These are phyloP conservation scores for Peronospora farinosa DNA, from an alignment of 352 stramenopile species.

Conservation along the genomic window DNA sequence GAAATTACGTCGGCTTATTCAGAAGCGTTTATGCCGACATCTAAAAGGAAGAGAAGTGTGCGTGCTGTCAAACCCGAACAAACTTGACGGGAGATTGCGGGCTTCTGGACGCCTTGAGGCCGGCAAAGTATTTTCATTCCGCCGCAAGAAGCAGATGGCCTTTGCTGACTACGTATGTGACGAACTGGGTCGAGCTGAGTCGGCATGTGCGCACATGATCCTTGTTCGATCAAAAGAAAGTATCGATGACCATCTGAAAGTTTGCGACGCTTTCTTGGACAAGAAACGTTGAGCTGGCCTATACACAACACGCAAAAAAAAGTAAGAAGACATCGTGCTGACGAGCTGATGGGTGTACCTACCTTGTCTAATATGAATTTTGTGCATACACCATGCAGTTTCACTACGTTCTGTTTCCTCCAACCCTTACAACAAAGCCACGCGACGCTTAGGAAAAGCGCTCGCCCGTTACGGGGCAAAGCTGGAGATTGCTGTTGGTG, in stretches of 20 bases:
- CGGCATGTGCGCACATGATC: constrained; percentile 65
- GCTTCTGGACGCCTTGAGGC: constrained; percentile 47
- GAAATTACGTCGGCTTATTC: constrained; percentile 58
- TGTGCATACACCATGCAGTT: constrained; percentile 17
- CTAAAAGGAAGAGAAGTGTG: constrained; percentile 62
- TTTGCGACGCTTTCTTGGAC: constrained; percentile 62
- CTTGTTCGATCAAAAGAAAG: constrained; percentile 46
- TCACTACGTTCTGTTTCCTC: constrained; percentile 25
- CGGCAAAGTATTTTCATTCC: constrained; percentile 51
- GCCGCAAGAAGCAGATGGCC: constrained; percentile 38
- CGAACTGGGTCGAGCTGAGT: constrained; percentile 38
- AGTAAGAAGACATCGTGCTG: constrained; percentile 16
- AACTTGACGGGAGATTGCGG: constrained; percentile 21
- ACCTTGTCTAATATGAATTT: constrained; percentile 26
- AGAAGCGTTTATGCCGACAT: constrained; percentile 58
- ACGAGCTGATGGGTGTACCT: constrained; percentile 8
- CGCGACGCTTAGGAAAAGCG: constrained; percentile 52
- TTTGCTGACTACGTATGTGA: constrained; percentile 60
- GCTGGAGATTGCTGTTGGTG: constrained; percentile 76
- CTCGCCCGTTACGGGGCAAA: constrained; percentile 76
- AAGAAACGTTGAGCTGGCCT: constrained; percentile 37
- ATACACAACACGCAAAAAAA: constrained; percentile 10
- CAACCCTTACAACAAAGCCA: constrained; percentile 19
- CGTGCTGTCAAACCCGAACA: constrained; percentile 26
- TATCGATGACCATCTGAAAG: constrained; percentile 66